Evolutionary conservation across 768 basidiomycete species (phyloP), one percentile per base, ranked within the genome.

Genomic region (Leccinum broughii): DNA sequence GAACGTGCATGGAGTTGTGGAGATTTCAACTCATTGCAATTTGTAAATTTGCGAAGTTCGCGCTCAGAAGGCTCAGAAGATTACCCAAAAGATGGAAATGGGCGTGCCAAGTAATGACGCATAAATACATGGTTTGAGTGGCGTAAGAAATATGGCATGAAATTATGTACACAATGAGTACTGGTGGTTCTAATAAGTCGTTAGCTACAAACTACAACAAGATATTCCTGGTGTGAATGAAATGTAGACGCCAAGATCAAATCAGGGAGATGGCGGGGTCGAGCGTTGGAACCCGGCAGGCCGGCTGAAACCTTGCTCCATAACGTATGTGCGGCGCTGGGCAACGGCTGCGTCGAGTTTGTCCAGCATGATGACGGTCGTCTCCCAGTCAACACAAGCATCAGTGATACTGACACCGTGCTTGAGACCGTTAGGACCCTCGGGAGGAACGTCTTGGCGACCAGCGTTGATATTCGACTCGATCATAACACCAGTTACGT

Each of bases 401-500:
- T 97, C 94, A 0, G 94, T 97, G 71, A 96, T 95, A 63, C 87
- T 89, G 56, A 95, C 85, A 56, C 92, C 92, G 59, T 87, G 78
- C 74, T 90, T 92, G 65, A 95, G 82, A 9, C 72, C 83, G 17
- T 76, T 64, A 0, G 89, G 88, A 7, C 94, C 90, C 48, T 78
- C 80, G 3, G 80, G 64, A 2, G 96, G 95, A 14, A 96, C 90
- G 66, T 94, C 90, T 77, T 99, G 96, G 61, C 87, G 80, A 20
- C 96, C 96, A 54, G 88, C 89, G 70, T 91, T 89, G 76, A 99
- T 88, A 74, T 98, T 90, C 13, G 89, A 92, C 77, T 99, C 96
- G 71, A 99, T 85, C 96, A 99, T 98, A 59, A 98, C 93, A 51
- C 96, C 96, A 5, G 92, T 92, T 75, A 99, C 89, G 67, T 81